Base-by-base conservation (phyloP, 2,329 filamentous ascomycete species). In the Biscogniauxia mediterranea region DNA sequence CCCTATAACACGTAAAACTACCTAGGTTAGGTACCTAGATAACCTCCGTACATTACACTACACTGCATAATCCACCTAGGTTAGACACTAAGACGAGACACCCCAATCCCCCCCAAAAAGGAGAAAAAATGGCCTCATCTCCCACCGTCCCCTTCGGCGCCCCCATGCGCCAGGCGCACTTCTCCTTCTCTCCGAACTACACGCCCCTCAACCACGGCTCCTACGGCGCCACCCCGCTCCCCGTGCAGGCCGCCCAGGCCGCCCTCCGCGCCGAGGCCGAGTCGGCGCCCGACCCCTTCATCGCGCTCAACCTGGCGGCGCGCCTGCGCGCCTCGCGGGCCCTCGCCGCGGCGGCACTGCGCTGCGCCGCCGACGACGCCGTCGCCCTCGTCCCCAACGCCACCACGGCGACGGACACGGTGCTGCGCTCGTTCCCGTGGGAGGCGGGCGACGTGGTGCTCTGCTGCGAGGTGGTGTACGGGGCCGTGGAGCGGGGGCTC, bases 301-400 rank as follows among this genome's bases (percentile, higher is more conserved):
- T 74, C 57, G 65, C 63, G 1, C 61, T 73, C 1, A 61, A 67
- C n/a, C 70, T 67, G 59, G 21, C 68, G 3, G 46, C 52, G 2
- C 67, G 70, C 1, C 62, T 74, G 1, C 56, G 32, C 3, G 46
- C 57, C 28, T 60, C 69, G 32, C 69, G 72, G 1, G 60, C 42
- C 1, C 57, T 66, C 0, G 58, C 64, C 4, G 69, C 71, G 0
- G 20, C 32, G 0, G 1, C 68, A 2, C 61, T 74, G 3, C 32
- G 54, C 26, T 71, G 67, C 53, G 46, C 60, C 15, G 58, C 64
- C 2, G 61, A 60, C 2, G 62, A 70, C 28, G 70, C 73, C 50
- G 52, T 73, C 1, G 87, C 89, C 1, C 84, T 89, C 66, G 81
- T 89, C 5, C 81, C 84, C 21, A 91, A 91, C 68, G 86, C 88